A percentile compares a stretch with the other conserved stretches of the same genome.
These are phyloP conservation scores for Podospora fimiseda DNA, from an alignment of 495 filamentous ascomycete genomes.

Conservation along the genomic window DNA sequence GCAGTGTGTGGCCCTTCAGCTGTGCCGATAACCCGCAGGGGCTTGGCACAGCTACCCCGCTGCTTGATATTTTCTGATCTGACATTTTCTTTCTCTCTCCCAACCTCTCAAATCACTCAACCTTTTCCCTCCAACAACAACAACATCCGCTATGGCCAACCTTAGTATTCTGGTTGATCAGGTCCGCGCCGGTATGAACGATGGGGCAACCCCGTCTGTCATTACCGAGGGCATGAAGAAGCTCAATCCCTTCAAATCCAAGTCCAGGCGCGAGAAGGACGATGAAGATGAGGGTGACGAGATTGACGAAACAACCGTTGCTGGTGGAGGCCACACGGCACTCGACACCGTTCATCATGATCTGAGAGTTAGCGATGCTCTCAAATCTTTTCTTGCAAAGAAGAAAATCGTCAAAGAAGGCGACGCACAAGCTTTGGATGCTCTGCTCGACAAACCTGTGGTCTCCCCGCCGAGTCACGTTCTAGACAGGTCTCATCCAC, in stretches of 20 bases:
- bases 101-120: background rate
- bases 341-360: constrained; percentile 34
- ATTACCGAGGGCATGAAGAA: constrained; percentile 2
- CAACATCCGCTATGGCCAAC: too few relatives aligned
- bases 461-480: constrained; percentile 38
- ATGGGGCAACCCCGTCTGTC: too few relatives aligned
- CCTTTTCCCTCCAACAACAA: background rate
- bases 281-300: constrained; percentile 48
- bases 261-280: constrained; percentile 19
- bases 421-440: constrained; percentile 22
- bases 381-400: constrained; percentile 37
- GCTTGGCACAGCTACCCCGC: constrained; percentile 5
- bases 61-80: background rate
- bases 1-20: too few relatives aligned
- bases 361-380: constrained; percentile 41
- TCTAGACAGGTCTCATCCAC: constrained; percentile 38
- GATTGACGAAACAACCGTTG: constrained; percentile 37
- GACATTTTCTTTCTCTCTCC: background rate
- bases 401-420: constrained; percentile 34
- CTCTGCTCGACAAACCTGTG: constrained; percentile 38
- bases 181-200: too few relatives aligned
- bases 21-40: constrained; percentile 1
- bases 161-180: background rate
- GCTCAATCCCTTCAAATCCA: constrained; percentile 20
- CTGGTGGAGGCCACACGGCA: constrained; percentile 43